phyloP scores from a whole-genome alignment of 2,329 filamentous ascomycete genomes.

The Fusarium tricinctum region DNA sequence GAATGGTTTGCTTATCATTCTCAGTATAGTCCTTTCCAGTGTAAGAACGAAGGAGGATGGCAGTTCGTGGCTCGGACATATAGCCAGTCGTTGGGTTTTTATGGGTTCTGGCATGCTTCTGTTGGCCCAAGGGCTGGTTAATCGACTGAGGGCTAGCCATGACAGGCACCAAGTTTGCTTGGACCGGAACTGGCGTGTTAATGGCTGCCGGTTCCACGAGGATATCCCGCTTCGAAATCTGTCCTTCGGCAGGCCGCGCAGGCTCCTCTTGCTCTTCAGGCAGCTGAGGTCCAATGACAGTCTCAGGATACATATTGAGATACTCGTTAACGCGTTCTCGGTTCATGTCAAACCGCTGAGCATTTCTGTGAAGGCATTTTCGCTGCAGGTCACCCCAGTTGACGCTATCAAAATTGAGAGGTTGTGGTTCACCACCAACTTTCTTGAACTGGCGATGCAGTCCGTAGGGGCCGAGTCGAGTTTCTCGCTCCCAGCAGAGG shows the following conservation, averaged over 20 bases:
- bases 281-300: conserved; percentile 37
- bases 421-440: conserved; percentile 54
- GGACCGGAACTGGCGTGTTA: neutral
- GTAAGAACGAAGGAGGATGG: conserved; percentile 82
- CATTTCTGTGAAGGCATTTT: conserved; percentile 75
- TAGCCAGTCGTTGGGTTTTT: conserved; percentile 39
- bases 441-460: conserved; percentile 64
- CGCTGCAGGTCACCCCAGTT: conserved; percentile 80
- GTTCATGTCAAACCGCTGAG: conserved; percentile 69
- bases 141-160: conserved; percentile 6
- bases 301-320: conserved; percentile 59
- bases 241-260: conserved; percentile 15
- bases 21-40: conserved; percentile 81
- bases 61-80: conserved; percentile 70
- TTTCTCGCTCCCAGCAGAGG: conserved; percentile 77
- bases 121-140: conserved; percentile 12
- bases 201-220: conserved; percentile 7
- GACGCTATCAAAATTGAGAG: conserved; percentile 72
- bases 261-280: conserved; percentile 13
- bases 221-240: conserved; percentile 29
- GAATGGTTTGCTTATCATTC: conserved; percentile 83
- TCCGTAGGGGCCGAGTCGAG: conserved; percentile 77
- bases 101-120: conserved; percentile 26
- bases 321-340: conserved; percentile 60
- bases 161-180: neutral